Evolutionary conservation across 441 rosid genomes (phyloP).

Genomic region (Gossypium gossypioides): DNA sequence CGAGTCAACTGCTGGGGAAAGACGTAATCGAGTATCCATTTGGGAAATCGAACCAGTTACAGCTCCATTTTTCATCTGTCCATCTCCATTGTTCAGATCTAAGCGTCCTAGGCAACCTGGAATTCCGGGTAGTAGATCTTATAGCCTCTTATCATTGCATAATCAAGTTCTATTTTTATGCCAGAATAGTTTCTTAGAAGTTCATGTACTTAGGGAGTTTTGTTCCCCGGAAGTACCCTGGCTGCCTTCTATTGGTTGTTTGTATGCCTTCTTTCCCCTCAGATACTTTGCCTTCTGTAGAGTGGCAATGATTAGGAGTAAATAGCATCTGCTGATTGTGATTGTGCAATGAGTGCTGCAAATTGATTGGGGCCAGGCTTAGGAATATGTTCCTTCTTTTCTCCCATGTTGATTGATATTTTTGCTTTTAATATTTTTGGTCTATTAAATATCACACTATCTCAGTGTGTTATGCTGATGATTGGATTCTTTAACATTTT

Average conservation of each 20-base stretch:
- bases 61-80: conserved; percentile 84
- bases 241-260: neutral
- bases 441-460: neutral
- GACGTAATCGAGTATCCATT: conserved; percentile 68
- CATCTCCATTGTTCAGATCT: conserved; percentile 82
- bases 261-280: neutral
- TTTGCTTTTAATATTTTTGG: conserved; percentile 14
- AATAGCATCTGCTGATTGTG: neutral
- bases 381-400: conserved; percentile 7
- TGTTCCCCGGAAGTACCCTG: neutral
- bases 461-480: conserved; percentile 11
- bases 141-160: neutral
- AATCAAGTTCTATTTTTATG: neutral
- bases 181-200: neutral
- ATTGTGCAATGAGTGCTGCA: neutral
- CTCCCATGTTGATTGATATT: conserved; percentile 8
- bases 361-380: conserved; percentile 8
- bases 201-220: neutral
- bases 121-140: conserved; percentile 46
- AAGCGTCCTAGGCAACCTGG: conserved; percentile 73
- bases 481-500: conserved; percentile 8
- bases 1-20: conserved; percentile 85
- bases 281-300: neutral
- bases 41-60: conserved; percentile 97
- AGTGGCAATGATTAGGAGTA: neutral